Conservation (phyloP, 805 yeast species). For the Hanseniaspora valbyensis region DNA sequence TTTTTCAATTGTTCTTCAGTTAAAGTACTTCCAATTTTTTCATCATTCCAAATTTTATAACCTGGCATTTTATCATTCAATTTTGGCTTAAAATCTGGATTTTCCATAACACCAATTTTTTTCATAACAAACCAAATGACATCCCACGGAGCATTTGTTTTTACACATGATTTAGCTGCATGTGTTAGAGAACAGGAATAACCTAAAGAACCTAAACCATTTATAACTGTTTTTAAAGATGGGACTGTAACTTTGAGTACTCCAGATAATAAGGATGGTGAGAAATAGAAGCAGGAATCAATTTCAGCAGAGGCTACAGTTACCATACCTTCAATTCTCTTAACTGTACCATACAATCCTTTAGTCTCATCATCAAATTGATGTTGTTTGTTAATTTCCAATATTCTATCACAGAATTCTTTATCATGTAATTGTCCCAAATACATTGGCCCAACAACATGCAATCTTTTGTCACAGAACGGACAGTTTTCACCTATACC, state of each 20-base stretch:
- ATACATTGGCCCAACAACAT: constrained; percentile 96
- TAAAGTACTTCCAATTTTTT: constrained; percentile 25
- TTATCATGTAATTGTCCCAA: constrained; percentile 64
- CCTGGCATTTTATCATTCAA: constrained; percentile 47
- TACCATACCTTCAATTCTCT: constrained; percentile 85
- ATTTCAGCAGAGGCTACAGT: constrained; percentile 71
- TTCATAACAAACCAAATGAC: constrained; percentile 62
- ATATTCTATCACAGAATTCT: constrained; percentile 53
- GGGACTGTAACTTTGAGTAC: constrained; percentile 76
- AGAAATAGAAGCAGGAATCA: constrained; percentile 67
- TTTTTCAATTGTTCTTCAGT: constrained; percentile 25
- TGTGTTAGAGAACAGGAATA: constrained; percentile 78
- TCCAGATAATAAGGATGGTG: constrained; percentile 65
- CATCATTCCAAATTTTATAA: constrained; percentile 42
- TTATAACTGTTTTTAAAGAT: constrained; percentile 54
- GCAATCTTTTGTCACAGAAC: constrained; percentile 59
- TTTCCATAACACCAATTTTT: constrained; percentile 43
- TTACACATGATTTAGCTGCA: constrained; percentile 72
- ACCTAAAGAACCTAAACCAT: constrained; percentile 79
- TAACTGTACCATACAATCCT: constrained; percentile 57
- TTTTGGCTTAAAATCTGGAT: constrained; percentile 31
- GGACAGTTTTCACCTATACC: constrained; percentile 51
- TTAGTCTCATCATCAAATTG: constrained; percentile 35
- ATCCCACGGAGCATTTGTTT: constrained; percentile 83
- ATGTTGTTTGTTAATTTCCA: constrained; percentile 39